A percentile compares a stretch with the other conserved stretches of the same genome.
These are phyloP conservation scores for Xylaria acuta DNA, from an alignment of 495 filamentous ascomycete species.

Conservation along the genomic window DNA sequence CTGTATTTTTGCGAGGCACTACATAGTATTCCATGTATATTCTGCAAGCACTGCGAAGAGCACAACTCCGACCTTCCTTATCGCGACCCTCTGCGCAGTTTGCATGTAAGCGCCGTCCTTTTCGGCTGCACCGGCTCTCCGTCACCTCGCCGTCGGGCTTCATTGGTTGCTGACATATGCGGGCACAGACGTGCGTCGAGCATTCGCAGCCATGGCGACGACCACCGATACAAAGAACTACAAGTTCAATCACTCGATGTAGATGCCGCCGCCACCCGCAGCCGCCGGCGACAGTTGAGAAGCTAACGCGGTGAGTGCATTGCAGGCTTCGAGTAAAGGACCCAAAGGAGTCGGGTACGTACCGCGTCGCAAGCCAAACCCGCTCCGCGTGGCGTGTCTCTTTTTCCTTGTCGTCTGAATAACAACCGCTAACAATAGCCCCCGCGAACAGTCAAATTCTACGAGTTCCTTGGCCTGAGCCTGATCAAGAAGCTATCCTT, in stretches of 20 bases:
- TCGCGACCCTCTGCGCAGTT: constrained; percentile 19
- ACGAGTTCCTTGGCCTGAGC: constrained; percentile 90
- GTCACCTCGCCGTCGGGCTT: background rate
- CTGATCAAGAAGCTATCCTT: constrained; percentile 76
- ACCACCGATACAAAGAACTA: constrained; percentile 79
- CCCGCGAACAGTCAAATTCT: constrained; percentile 74
- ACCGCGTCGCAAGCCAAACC: background rate
- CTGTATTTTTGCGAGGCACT: background rate
- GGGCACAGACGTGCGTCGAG: constrained; percentile 24
- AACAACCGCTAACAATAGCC: background rate
- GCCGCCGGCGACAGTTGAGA: constrained; percentile 6
- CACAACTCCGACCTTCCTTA: background rate
- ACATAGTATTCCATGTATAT: constrained; percentile 14
- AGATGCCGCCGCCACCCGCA: constrained; percentile 40
- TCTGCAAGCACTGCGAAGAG: constrained; percentile 15
- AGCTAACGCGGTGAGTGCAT: constrained; percentile 19
- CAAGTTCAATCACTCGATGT: constrained; percentile 86
- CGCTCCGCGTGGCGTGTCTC: background rate
- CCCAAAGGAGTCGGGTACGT: constrained; percentile 75
- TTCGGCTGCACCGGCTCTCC: background rate
- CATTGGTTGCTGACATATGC: background rate
- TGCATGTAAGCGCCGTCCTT: background rate
- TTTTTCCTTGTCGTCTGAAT: background rate
- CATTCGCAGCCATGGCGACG: constrained; percentile 66
- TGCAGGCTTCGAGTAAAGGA: constrained; percentile 92